Evolutionary conservation across 495 filamentous ascomycete genomes (phyloP), one percentile per base, ranked within the genome.

Genomic region (Saxispiralis lemnorum): DNA sequence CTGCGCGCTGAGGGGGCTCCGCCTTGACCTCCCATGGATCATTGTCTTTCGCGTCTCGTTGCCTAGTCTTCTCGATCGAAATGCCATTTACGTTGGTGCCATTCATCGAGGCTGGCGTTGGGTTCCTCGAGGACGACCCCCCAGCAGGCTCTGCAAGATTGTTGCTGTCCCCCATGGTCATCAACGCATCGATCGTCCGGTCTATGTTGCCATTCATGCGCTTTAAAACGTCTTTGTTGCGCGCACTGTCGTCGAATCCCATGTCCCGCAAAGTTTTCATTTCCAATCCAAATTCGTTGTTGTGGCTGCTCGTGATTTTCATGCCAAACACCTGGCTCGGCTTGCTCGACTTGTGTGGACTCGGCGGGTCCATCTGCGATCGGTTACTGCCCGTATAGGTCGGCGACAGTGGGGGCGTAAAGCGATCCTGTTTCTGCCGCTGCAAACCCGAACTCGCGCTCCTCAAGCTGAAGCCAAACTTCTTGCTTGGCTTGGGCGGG

Each of bases 241-340:
- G 71, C 46, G 75, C 77, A 31, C 88, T 79, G 56, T 97, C 84
- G 28, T 58, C 68, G 53, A 97, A 97, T 1, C 89, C 89, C 89
- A 96, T 94, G 42, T 93, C 84, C 38, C 75, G 71, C 41, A 97
- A 64, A 13, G 72, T 76, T 7, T 71, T 70, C 55, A 97, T 62
- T 59, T 94, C 93, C 5, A 66, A 53, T 34, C 79, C 76, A 30
- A 77, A 65, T 28, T 28, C 24, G 18, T 67, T 68, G 24, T 67
- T 67, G 32, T 67, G 69, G 28, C 70, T 66, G 34, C 69, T 69
- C 36, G 61, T 70, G 18, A 83, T 67, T 41, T 68, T 76, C 9
- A 73, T 75, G 13, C 81, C 82, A 54, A 83, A 78, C 12, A 77
- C 69, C 38, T 71, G 68, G 0, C 77, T 75, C 2, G 70, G 63